Conservation (phyloP, 371 early-diverging fungal species). For the Rhizopus sp. region DNA sequence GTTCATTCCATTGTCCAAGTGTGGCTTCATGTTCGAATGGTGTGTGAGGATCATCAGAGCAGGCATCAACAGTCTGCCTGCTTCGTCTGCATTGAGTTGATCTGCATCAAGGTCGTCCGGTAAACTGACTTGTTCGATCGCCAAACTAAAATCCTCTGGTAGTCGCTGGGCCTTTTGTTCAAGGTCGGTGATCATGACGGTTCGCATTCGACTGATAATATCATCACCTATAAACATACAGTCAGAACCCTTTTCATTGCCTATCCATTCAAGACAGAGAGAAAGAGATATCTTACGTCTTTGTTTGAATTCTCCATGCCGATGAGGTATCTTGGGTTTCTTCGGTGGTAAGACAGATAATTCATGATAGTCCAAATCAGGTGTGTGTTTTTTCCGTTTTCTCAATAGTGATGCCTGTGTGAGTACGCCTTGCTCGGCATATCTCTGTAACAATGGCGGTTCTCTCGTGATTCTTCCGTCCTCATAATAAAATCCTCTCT, state of each 20-base stretch:
- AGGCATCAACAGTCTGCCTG: slow-evolving; percentile 31
- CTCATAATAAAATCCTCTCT: slow-evolving; percentile 51
- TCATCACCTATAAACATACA: slow-evolving; percentile 39
- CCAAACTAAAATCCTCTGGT: slow-evolving; percentile 28
- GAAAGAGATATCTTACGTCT: slow-evolving; percentile 35
- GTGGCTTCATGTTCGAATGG: slow-evolving; percentile 55
- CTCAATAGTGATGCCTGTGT: slow-evolving; percentile 48
- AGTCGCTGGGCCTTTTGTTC: slow-evolving; percentile 48
- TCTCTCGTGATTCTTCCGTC: slow-evolving; percentile 46
- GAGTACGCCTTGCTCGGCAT: slow-evolving; percentile 49
- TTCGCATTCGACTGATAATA: slow-evolving; percentile 42
- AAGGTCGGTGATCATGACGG: slow-evolving; percentile 38
- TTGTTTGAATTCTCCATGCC: slow-evolving; percentile 52
- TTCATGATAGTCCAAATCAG: slow-evolving; percentile 30
- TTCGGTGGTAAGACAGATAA: slow-evolving; percentile 30
- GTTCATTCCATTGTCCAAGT: slow-evolving; percentile 56
- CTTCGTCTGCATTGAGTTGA: slow-evolving; percentile 31
- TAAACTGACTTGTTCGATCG: slow-evolving; percentile 33
- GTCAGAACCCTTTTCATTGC: neutral
- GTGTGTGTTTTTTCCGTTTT: slow-evolving; percentile 38
- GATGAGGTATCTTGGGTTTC: slow-evolving; percentile 53
- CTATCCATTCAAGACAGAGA: neutral
- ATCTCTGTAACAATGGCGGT: slow-evolving; percentile 40
- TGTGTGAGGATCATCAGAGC: slow-evolving; percentile 34
- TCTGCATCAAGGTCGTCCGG: slow-evolving; percentile 8